phyloP scores from a whole-genome alignment of 176 grass and related monocot species.

The Neostapfia colusana region DNA sequence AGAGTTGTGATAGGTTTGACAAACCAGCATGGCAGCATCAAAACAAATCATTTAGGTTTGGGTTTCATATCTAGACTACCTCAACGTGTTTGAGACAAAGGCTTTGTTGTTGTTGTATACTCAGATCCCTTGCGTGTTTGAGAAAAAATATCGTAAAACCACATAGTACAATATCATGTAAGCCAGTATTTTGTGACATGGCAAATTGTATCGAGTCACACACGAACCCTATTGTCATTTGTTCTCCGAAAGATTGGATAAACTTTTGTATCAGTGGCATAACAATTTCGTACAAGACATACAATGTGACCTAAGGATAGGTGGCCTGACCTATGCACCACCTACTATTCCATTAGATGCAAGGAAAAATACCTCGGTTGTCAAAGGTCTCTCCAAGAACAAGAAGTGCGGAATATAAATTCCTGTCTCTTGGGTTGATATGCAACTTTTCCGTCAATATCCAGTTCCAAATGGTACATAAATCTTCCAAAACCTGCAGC shows the following conservation, averaged over 20 bases:
- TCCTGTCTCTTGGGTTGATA: conserved; percentile 71
- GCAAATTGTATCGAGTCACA: not conserved
- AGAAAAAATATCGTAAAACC: not conserved
- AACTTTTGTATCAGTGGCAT: not conserved
- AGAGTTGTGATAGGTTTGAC: no score
- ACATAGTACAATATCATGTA: not conserved
- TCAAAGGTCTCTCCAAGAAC: conserved; percentile 94
- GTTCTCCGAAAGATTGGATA: conserved; percentile 12
- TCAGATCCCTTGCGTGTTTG: no score
- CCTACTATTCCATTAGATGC: conserved; percentile 18
- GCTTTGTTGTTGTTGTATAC: no score
- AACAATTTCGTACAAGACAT: conserved; percentile 3
- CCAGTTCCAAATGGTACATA: conserved; percentile 90
- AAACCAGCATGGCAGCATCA: no score
- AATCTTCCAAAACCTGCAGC: conserved; percentile 82
- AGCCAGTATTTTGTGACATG: not conserved
- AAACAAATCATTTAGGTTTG: no score
- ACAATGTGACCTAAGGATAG: not conserved
- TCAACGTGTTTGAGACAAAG: no score
- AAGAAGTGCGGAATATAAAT: conserved; percentile 77
- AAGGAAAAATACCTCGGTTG: conserved; percentile 74
- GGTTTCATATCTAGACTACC: no score
- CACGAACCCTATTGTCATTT: not conserved
- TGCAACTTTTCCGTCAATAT: conserved; percentile 84
- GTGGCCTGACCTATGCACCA: not conserved